Evolutionary conservation across 805 yeast genomes (phyloP).

Genomic region (Schwanniomyces polymorphus): DNA sequence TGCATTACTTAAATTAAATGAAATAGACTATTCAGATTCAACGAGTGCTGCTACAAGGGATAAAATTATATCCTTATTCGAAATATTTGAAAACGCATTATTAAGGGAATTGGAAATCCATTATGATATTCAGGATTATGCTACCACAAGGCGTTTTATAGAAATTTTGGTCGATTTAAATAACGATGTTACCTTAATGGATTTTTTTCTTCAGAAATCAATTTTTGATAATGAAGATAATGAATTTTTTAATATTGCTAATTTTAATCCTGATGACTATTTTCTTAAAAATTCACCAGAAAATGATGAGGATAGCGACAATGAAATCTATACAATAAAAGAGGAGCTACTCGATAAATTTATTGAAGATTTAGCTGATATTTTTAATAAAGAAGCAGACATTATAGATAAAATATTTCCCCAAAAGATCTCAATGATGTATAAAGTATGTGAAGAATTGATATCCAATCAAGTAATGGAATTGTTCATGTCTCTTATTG

Average conservation of each 20-base stretch:
- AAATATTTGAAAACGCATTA: constrained; percentile 70
- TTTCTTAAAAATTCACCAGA: constrained; percentile 9
- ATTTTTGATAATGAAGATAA: constrained; percentile 37
- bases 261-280: constrained; percentile 21
- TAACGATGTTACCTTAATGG: constrained; percentile 43
- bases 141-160: constrained; percentile 34
- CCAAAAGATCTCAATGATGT: constrained; percentile 44
- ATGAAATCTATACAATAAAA: constrained; percentile 6
- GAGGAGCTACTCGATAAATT: constrained; percentile 20
- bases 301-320: constrained; percentile 2
- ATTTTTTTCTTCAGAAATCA: constrained; percentile 43
- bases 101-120: constrained; percentile 66
- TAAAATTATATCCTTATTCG: constrained; percentile 56
- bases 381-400: constrained; percentile 37
- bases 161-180: constrained; percentile 32
- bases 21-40: constrained; percentile 29
- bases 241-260: constrained; percentile 29
- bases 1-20: constrained; percentile 40
- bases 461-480: constrained; percentile 40
- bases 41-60: constrained; percentile 29
- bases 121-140: constrained; percentile 47
- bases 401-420: constrained; percentile 48
- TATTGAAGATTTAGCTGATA: constrained; percentile 26
- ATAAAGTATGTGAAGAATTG: constrained; percentile 48
- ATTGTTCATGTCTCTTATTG: constrained; percentile 24